A percentile compares a stretch with the other conserved stretches of the same genome.
Conservation (phyloP, 1,139 yeast species). For the Debaryomyces subglobosus region DNA sequence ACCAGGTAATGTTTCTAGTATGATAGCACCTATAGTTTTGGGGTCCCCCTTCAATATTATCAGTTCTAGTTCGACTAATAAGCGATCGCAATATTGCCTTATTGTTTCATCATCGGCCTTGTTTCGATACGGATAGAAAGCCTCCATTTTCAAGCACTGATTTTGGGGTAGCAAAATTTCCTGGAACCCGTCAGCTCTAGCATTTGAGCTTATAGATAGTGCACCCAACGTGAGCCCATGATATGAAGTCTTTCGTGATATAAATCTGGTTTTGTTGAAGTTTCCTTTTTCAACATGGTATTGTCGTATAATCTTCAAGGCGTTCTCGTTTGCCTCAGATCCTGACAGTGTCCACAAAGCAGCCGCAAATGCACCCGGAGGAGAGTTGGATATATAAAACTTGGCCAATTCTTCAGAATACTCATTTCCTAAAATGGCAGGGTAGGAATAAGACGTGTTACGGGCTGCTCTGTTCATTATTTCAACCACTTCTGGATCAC, state of each 20-base stretch:
- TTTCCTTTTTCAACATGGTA: slow-evolving; percentile 56
- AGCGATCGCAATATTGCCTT: slow-evolving; percentile 50
- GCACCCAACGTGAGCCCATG: slow-evolving; percentile 64
- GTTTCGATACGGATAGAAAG: slow-evolving; percentile 54
- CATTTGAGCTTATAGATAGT: slow-evolving; percentile 49
- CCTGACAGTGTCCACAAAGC: slow-evolving; percentile 64
- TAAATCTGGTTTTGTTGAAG: slow-evolving; percentile 50
- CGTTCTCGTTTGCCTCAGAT: slow-evolving; percentile 63
- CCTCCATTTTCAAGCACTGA: slow-evolving; percentile 48
- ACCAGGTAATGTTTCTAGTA: slow-evolving; percentile 61
- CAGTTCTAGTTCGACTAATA: slow-evolving; percentile 52
- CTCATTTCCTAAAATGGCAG: slow-evolving; percentile 44
- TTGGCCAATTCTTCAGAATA: slow-evolving; percentile 54
- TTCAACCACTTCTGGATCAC: slow-evolving; percentile 53
- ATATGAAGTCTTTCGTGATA: slow-evolving; percentile 56
- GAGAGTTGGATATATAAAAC: slow-evolving; percentile 54
- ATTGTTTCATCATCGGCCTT: slow-evolving; percentile 48
- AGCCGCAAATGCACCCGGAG: slow-evolving; percentile 55
- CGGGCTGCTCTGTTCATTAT: slow-evolving; percentile 53
- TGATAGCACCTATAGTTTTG: slow-evolving; percentile 54
- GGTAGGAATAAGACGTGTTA: slow-evolving; percentile 48
- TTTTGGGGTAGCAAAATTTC: slow-evolving; percentile 45
- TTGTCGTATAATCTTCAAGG: slow-evolving; percentile 58
- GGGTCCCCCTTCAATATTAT: slow-evolving; percentile 53
- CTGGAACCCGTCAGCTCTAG: slow-evolving; percentile 44